Evolutionary conservation across 805 yeast genomes (phyloP), one percentile per base, ranked within the genome.

Genomic region (Yarrowia porcina): DNA sequence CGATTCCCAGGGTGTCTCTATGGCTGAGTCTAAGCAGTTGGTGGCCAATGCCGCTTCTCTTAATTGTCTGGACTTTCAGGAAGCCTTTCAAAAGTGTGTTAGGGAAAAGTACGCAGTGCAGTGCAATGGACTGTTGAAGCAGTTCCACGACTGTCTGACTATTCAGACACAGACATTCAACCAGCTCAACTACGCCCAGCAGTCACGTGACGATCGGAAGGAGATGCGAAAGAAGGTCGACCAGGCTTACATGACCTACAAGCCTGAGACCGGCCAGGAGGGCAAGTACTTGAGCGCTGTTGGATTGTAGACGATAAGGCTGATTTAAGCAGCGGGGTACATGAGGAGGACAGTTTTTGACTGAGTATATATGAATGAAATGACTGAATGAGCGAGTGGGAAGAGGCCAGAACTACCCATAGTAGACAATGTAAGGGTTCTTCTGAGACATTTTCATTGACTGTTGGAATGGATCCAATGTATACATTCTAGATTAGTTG

Each of bases 181-280:
- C 23, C 61, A 41, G 61, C 61, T 56, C 38, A 56, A 56, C 12
- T 56, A 39, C 17, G 49, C 49, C 10, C 61, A 56, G 42, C 49
- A 56, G 38, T 4, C 49, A 0, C 49, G 30, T 2, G 61, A 56
- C n/a, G 49, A 56, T n/a, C 49, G 25, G 41, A 23, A 32, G 32
- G 35, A 11, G 30, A 33, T 59, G 32, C 28, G 42, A 6, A 32
- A 44, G 41, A 6, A 11, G 32, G 63, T 59, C 11, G 61, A 56
- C n/a, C 17, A 28, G 49, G 61, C 61, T n/a, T 56, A 10, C n/a
- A 39, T 21, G 32, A n/a, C 32, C 12, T 1, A 6, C 20, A 17
- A 27, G 3, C 61, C 61, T 9, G 21, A 56, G n/a, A 30, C 18
- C 2, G 61, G 61, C 3, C 47, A 39, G 28, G 61, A 56, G 49